Evolutionary conservation across 805 yeast genomes (phyloP).

Genomic region (Zygosaccharomyces bisporus): DNA sequence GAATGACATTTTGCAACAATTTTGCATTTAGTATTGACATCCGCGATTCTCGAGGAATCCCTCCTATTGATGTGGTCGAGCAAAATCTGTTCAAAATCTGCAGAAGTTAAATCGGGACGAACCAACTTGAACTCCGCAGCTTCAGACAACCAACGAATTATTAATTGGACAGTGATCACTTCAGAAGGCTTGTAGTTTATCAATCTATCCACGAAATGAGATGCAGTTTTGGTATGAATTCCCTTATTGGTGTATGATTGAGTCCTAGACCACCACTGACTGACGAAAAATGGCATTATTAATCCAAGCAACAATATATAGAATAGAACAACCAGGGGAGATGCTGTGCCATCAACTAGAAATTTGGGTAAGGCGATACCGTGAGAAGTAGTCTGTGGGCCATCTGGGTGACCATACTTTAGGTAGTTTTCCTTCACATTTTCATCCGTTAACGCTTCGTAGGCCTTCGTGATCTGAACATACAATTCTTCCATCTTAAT

Average conservation of each 20-base stretch:
- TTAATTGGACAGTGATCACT: conserved; percentile 50
- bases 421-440: conserved; percentile 73
- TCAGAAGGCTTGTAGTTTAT: conserved; percentile 73
- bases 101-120: conserved; percentile 40
- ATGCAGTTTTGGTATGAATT: conserved; percentile 79
- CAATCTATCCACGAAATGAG: conserved; percentile 63
- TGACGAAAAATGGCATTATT: conserved; percentile 74
- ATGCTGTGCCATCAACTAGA: conserved; percentile 76
- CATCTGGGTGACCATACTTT: conserved; percentile 96
- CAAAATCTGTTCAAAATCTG: conserved; percentile 50
- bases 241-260: conserved; percentile 79
- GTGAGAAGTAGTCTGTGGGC: conserved; percentile 83
- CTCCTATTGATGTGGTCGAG: conserved; percentile 57
- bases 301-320: conserved; percentile 75
- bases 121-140: conserved; percentile 62
- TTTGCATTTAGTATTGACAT: conserved; percentile 44
- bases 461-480: conserved; percentile 84
- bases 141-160: conserved; percentile 56
- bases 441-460: conserved; percentile 92
- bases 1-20: conserved; percentile 62
- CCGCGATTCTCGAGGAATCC: conserved; percentile 35
- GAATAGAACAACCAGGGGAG: conserved; percentile 56
- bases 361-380: conserved; percentile 95
- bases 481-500: conserved; percentile 65
- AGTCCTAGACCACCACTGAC: conserved; percentile 86